Evolutionary conservation across 176 grass and related monocot genomes (phyloP).

Genomic region (Tillandsia leiboldiana): DNA sequence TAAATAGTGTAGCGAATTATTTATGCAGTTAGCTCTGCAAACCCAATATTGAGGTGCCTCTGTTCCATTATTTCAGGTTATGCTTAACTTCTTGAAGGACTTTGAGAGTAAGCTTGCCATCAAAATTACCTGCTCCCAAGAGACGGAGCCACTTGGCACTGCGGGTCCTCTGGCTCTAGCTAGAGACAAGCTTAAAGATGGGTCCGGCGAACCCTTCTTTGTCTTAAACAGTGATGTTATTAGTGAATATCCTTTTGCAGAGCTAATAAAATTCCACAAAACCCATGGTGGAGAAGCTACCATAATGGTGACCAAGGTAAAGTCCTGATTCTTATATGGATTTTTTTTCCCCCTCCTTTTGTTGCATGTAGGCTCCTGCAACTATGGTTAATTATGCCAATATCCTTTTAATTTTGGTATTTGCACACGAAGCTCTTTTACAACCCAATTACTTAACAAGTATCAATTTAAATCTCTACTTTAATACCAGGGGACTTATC

Average conservation of each 20-base stretch:
- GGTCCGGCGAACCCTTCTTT: conserved; percentile 78
- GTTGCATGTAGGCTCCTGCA: no score
- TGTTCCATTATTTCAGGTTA: conserved; percentile 43
- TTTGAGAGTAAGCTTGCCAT: conserved; percentile 84
- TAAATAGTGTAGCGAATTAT: not conserved
- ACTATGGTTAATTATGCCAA: no score
- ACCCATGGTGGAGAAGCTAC: conserved; percentile 68
- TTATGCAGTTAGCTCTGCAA: conserved; percentile 5
- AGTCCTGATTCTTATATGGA: conserved; percentile 11
- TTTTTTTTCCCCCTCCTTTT: not conserved
- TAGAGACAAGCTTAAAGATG: conserved; percentile 76
- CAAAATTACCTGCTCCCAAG: conserved; percentile 95
- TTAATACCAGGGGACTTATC: no score
- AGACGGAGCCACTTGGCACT: conserved; percentile 82
- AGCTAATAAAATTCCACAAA: conserved; percentile 85
- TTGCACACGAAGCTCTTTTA: no score
- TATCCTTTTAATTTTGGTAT: no score
- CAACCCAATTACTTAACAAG: no score
- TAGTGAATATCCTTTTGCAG: conserved; percentile 82
- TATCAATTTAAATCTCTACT: no score
- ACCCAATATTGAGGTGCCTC: not conserved
- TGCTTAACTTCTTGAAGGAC: conserved; percentile 93
- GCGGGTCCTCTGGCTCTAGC: conserved; percentile 87
- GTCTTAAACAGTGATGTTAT: conserved; percentile 90
- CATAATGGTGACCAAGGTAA: conserved; percentile 95